Evolutionary conservation across 1,139 yeast species (phyloP), one percentile per base, ranked within the genome.

Genomic region (Suhomyces bolitotheri): DNA sequence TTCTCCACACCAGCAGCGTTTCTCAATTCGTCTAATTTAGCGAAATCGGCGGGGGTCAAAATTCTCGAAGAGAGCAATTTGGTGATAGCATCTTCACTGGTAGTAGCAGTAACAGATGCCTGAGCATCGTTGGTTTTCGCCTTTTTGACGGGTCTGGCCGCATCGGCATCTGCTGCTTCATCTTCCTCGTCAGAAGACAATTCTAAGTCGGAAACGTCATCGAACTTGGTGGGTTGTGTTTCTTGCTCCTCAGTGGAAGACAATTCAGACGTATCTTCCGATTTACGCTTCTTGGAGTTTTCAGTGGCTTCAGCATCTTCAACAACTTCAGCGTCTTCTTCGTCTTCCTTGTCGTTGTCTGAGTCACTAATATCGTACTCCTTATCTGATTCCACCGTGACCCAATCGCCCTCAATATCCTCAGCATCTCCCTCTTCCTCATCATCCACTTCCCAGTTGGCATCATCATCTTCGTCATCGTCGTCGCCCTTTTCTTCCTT

Each of bases 31-130:
- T 89, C 94, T 49, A 92, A 72, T 62, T 90, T 90, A 48, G 96
- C 96, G 59, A 90, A 92, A 68, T 92, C 98, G 0, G 97, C 97
- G 16, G 98, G 98, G 0, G 98, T 92, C 49, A 92, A 73, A 43
- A 92, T 85, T 48, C 88, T 77, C 12, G 82, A 69, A 2, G 90
- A 70, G 26, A 94, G 81, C 28, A 89, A 56, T 37, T 82, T 82
- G 44, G 71, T 67, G 62, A 82, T 72, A 1, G 82, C 82, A 33
- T 63, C 53, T 43, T 68, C 63, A 22, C 39, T 27, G 11, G 29
- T 21, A 15, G 31, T 28, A 8, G 31, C 35, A 12, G 45, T 31
- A 15, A 27, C 29, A 7, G 33, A 30, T 2, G 31, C 12, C 7
- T 23, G 15, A 16, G 29, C 16, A n/a, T 27, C 28, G 10, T 19